Conservation (phyloP, 345 rosid species). For the Gynandropsis gynandra region DNA sequence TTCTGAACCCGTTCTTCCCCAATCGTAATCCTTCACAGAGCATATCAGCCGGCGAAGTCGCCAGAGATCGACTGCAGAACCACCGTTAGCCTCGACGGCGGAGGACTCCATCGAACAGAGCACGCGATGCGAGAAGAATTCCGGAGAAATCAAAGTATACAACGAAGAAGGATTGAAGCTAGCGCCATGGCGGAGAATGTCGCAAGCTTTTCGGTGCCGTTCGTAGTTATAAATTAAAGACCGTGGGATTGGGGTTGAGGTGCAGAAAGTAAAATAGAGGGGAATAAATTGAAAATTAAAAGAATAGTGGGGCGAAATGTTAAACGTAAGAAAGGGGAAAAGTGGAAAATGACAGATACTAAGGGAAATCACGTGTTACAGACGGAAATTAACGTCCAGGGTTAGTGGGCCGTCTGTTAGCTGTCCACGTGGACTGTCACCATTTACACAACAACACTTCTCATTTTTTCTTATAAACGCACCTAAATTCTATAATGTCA, state of each 20-base stretch:
- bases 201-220: no score
- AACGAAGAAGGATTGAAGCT: no score
- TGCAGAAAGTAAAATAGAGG: neutral
- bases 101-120: slow-evolving; percentile 23
- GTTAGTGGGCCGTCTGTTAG: slow-evolving; percentile 29
- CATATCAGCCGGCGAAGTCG: slow-evolving; percentile 46
- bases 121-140: no score
- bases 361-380: slow-evolving; percentile 23
- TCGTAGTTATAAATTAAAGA: slow-evolving; percentile 20
- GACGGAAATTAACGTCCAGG: slow-evolving; percentile 25
- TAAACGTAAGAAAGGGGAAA: slow-evolving; percentile 16
- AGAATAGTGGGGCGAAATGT: slow-evolving; percentile 15
- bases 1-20: slow-evolving; percentile 72
- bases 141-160: no score
- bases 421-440: slow-evolving; percentile 30
- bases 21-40: slow-evolving; percentile 74
- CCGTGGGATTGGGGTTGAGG: slow-evolving; percentile 6
- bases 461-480: no score
- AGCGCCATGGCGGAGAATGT: no score
- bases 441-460: slow-evolving; percentile 24
- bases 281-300: slow-evolving; percentile 1
- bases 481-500: no score
- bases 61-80: slow-evolving; percentile 21
- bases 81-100: slow-evolving; percentile 25
- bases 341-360: slow-evolving; percentile 14